These are phyloP conservation scores for Alternaria sp. DNA, from an alignment of 2,329 filamentous ascomycete species.

Conservation along the genomic window DNA sequence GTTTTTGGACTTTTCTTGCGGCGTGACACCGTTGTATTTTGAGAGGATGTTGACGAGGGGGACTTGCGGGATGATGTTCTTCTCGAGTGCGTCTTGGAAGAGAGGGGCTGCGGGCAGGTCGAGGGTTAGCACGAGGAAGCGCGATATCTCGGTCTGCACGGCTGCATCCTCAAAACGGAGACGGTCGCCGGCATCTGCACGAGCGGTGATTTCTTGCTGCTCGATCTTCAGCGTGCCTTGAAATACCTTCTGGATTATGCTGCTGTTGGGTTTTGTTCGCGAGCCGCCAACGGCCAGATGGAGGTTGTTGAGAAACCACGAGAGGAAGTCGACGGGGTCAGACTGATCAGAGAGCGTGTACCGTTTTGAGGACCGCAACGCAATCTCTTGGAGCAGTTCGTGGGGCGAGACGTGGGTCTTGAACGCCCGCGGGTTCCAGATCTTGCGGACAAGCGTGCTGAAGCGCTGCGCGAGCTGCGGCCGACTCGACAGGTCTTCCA, in stretches of 20 bases:
- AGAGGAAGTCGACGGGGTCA: slow-evolving; percentile 94
- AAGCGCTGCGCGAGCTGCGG: slow-evolving; percentile 88
- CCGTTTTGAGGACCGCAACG: slow-evolving; percentile 85
- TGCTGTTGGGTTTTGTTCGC: slow-evolving; percentile 81
- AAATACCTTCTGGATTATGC: slow-evolving; percentile 90
- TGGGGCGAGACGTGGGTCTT: slow-evolving; percentile 96
- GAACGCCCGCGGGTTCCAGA: slow-evolving; percentile 97
- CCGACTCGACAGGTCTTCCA: slow-evolving; percentile 76
- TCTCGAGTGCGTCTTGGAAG: slow-evolving; percentile 92
- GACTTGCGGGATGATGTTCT: slow-evolving; percentile 95
- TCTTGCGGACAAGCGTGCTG: slow-evolving; percentile 89
- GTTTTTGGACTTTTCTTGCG: slow-evolving; percentile 88
- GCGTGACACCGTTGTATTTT: slow-evolving; percentile 89
- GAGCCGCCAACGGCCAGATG: slow-evolving; percentile 90
- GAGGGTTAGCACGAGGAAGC: slow-evolving; percentile 90
- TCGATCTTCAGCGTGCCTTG: slow-evolving; percentile 92
- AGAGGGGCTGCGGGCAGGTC: slow-evolving; percentile 90
- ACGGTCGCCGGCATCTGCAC: slow-evolving; percentile 84
- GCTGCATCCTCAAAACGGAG: slow-evolving; percentile 92
- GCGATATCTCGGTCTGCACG: slow-evolving; percentile 76
- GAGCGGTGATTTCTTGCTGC: slow-evolving; percentile 90
- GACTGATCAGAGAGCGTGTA: slow-evolving; percentile 91
- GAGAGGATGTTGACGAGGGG: slow-evolving; percentile 76
- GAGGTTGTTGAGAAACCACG: slow-evolving; percentile 96
- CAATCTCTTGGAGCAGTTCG: slow-evolving; percentile 94